Evolutionary conservation across 441 rosid species (phyloP), one percentile per base, ranked within the genome.

Genomic region (Geranium incanum): DNA sequence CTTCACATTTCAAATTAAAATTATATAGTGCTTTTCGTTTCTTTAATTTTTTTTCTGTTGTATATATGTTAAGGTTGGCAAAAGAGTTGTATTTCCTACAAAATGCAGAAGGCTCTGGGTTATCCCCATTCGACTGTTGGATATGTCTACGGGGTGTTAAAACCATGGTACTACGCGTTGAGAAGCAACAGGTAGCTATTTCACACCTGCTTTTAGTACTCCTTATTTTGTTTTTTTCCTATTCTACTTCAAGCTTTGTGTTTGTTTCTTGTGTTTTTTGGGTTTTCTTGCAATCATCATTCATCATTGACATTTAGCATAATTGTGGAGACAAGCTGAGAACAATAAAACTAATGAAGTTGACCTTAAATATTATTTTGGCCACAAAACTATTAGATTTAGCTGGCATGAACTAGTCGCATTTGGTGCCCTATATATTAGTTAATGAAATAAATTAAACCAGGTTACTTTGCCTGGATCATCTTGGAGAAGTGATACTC

Each of bases 131-230:
- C 8, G 37, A 63, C 13, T 63, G 67, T 23, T 28, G 37, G 37
- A 9, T 8, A 21, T 63, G 36, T 63, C 13, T 63, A 63, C 8
- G 13, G 8, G 66, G 45, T 8, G 13, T 19, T 12, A 39, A 39
- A 12, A 70, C 23, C 18, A 70, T 19, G 66, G 50, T 1, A 63
- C 9, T 59, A 6, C 13, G 36, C 33, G 66, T 2, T 11, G 66
- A 9, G 65, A 59, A 36, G 82, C 97, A 94, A 78, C 99, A 94
- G 95, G 98, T 93, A 65, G 2, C 71, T 63, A 37, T 62, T 68
- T 76, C 9, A n/a, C 15, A 3, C 5, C 60, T 52, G 55, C 55
- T 21, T 21, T 21, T 21, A 9, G n/a, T 48, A 45, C 9, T 45
- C 52, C 8, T 2, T 52, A 0, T n/a, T 52, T 6, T 52, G 16